A percentile compares a stretch with the other conserved stretches of the same genome.
Conservation (phyloP, 257 asterid genomes). For the Ajuga chamaepitys region DNA sequence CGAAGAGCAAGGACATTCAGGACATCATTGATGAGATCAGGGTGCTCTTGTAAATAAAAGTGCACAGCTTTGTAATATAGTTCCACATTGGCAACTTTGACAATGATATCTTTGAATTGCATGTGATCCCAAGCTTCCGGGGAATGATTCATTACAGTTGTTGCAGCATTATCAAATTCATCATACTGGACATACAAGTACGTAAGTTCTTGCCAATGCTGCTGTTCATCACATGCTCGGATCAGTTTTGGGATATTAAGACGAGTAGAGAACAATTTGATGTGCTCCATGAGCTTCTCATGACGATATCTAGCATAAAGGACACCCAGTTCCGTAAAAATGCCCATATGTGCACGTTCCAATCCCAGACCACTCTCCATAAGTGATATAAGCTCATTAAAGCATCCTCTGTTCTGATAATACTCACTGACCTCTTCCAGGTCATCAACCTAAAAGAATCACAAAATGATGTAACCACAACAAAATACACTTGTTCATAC, state of each 20-base stretch:
- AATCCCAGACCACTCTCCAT: constrained; percentile 99
- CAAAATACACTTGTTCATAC: background rate
- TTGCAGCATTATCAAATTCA: constrained; percentile 98
- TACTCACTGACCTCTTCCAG: constrained; percentile 97
- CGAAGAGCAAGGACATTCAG: constrained; percentile 98
- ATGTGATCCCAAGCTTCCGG: constrained; percentile 99
- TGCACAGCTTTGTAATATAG: constrained; percentile 99
- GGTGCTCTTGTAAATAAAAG: constrained; percentile 97
- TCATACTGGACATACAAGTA: constrained; percentile 90
- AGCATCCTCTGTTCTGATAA: constrained; percentile 97
- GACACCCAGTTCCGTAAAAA: constrained; percentile 95
- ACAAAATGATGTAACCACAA: constrained; percentile 5
- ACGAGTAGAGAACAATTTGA: constrained; percentile 89
- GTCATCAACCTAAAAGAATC: constrained; percentile 78
- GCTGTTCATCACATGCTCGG: constrained; percentile 99
- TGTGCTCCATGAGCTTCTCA: constrained; percentile 99
- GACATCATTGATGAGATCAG: constrained; percentile 91
- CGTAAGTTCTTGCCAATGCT: constrained; percentile 96
- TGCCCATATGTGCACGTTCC: constrained; percentile 99
- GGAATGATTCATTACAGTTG: constrained; percentile 99
- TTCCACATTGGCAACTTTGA: constrained; percentile 98
- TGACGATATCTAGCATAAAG: constrained; percentile 97
- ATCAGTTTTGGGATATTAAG: constrained; percentile 95
- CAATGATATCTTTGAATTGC: constrained; percentile 95
- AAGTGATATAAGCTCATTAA: constrained; percentile 90